Conservation (phyloP, 768 basidiomycete species). For the Xanthoconium purpureum region DNA sequence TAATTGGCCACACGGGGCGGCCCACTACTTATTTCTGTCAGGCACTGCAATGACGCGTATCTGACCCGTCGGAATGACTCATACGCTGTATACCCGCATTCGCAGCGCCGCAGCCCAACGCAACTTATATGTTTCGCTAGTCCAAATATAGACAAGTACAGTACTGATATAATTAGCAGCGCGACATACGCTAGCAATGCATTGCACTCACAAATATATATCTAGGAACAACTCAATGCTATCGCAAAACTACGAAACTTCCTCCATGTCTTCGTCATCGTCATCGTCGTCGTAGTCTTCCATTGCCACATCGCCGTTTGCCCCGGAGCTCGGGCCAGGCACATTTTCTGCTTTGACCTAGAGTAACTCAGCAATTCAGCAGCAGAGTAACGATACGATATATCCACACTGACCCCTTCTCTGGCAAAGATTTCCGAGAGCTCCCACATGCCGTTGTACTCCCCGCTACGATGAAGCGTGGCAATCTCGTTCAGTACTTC, state of each 20-base stretch:
- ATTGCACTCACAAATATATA: background rate
- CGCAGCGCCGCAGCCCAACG: too few relatives aligned
- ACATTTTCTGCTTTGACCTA: slow-evolving; percentile 49
- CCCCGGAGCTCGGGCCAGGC: slow-evolving; percentile 36
- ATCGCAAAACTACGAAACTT: slow-evolving; percentile 47
- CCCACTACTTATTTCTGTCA: too few relatives aligned
- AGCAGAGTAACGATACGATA: background rate
- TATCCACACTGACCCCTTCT: slow-evolving; percentile 45
- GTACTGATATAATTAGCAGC: too few relatives aligned
- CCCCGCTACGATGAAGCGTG: slow-evolving; percentile 72
- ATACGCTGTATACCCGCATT: too few relatives aligned
- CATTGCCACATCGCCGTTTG: slow-evolving; percentile 26
- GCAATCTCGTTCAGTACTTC: slow-evolving; percentile 79
- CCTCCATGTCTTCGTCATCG: slow-evolving; percentile 67
- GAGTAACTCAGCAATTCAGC: slow-evolving; percentile 2
- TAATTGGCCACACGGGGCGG: too few relatives aligned
- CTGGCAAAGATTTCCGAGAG: slow-evolving; percentile 71
- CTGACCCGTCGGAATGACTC: too few relatives aligned
- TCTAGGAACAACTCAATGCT: background rate
- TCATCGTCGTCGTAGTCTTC: slow-evolving; percentile 49
- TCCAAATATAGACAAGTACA: too few relatives aligned
- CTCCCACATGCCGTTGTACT: slow-evolving; percentile 78
- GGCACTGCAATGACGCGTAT: too few relatives aligned
- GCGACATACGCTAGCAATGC: too few relatives aligned
- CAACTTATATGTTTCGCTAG: too few relatives aligned